Base-by-base conservation (phyloP, 1,284 basidiomycete species). In the Crucibulum cyathiforme region DNA sequence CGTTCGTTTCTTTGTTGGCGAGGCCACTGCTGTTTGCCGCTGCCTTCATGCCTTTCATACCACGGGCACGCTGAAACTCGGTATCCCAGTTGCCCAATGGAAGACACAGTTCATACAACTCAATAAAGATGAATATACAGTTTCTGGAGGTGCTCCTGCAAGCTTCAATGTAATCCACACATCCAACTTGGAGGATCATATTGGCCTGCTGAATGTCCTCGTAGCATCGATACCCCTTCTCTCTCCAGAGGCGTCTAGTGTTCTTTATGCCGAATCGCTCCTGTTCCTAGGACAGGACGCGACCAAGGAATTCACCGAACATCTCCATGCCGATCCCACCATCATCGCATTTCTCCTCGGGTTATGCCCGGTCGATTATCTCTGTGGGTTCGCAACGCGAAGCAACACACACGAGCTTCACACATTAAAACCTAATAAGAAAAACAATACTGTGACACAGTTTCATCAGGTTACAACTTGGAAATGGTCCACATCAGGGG, bases 91-190 rank as follows among this genome's bases (percentile, higher is more conserved):
- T n/a, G 69, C 74, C 2, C 73, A 73, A 1, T 85, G 82, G 80
- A 75, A 67, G 35, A 66, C 67, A 0, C 63, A 71, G 10, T 54
- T 64, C 15, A 71, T 84, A 46, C 59, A 69, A 1, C 71, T 85
- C 7, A 70, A 78, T 34, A 63, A 60, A 5, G 68, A 56, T 0
- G 76, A 79, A 24, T 84, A 84, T 54, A 62, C 60, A 37, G 15
- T 17, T 34, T 35, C 46, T 47, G n/a, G 24, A 5, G 51, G 51
- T 24, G 77, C 76, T 4, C 80, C 80, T 12, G 63, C 69, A 5
- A 56, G 38, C 3, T 86, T 85, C 69, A 71, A 84, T 51, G 73
- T 81, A 41, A 81, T 85, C 50, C 80, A 86, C 46, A 82, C 84
- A 1, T 83, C 83, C 31, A 84, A 83, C 56, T 51, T 85, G 10